Conservation (phyloP, 257 asterid species). For the Pogostemon cablin region DNA sequence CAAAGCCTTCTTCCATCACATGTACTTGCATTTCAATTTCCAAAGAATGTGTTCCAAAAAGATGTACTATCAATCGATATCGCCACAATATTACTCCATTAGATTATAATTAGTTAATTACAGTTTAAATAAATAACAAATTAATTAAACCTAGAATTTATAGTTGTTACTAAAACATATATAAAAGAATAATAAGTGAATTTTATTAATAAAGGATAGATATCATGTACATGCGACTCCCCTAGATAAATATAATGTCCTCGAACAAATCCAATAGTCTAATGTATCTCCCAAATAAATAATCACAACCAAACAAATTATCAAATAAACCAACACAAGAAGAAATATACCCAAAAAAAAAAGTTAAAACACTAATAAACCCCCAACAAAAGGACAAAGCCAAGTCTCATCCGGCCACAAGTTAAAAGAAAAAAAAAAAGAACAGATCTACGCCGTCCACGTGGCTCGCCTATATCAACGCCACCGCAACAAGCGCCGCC, state of each 20-base stretch:
- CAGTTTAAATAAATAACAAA: too few relatives aligned
- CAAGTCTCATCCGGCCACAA: slow-evolving; percentile 48
- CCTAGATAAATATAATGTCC: slow-evolving; percentile 16
- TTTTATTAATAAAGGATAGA: slow-evolving; percentile 29
- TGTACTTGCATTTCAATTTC: background rate
- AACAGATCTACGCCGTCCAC: slow-evolving; percentile 38
- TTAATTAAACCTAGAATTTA: too few relatives aligned
- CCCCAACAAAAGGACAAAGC: slow-evolving; percentile 36
- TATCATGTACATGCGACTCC: slow-evolving; percentile 44
- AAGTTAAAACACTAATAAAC: slow-evolving; percentile 16
- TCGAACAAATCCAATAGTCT: slow-evolving; percentile 28
- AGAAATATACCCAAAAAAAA: slow-evolving; percentile 1
- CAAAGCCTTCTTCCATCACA: too few relatives aligned
- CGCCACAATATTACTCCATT: too few relatives aligned
- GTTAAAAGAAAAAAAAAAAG: background rate
- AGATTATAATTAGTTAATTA: too few relatives aligned
- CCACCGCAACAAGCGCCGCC: slow-evolving; percentile 60
- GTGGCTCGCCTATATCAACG: slow-evolving; percentile 54
- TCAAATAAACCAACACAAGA: slow-evolving; percentile 25
- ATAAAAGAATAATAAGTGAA: slow-evolving; percentile 33
- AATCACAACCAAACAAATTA: slow-evolving; percentile 37
- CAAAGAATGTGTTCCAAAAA: background rate
- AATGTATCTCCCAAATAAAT: slow-evolving; percentile 37
- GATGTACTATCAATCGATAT: too few relatives aligned
- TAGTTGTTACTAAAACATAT: background rate